Conservation (phyloP, 2,329 filamentous ascomycete genomes). For the Alternaria gaisen region DNA sequence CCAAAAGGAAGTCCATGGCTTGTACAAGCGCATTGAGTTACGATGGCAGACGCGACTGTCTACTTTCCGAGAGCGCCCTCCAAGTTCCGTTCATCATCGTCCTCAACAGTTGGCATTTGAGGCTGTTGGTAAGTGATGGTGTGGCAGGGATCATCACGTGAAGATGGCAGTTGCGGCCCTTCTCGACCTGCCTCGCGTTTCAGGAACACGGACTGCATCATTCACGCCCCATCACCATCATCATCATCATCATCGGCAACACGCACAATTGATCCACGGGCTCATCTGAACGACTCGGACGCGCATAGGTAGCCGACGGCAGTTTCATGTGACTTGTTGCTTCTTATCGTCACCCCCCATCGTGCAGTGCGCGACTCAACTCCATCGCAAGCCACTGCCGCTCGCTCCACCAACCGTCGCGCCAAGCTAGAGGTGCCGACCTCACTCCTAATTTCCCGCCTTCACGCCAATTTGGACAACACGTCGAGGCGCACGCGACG, state of each 20-base stretch:
- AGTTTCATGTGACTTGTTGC: constrained; percentile 9
- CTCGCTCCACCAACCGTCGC: constrained; percentile 37
- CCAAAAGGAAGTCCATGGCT: neutral
- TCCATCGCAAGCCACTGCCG: constrained; percentile 36
- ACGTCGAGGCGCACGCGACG: constrained; percentile 35
- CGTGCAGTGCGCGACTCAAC: constrained; percentile 25
- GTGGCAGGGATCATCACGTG: constrained; percentile 26
- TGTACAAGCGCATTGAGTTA: neutral
- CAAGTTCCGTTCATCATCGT: neutral
- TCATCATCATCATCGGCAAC: constrained; percentile 15
- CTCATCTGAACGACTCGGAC: constrained; percentile 6
- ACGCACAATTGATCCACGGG: constrained; percentile 7
- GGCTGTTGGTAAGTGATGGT: neutral
- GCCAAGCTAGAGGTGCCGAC: constrained; percentile 43
- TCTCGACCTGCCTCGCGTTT: constrained; percentile 23
- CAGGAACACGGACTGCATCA: constrained; percentile 14
- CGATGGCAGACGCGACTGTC: neutral
- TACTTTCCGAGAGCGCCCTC: neutral
- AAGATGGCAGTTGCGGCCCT: constrained; percentile 10
- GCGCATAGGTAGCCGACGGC: neutral
- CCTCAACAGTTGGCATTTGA: constrained; percentile 8
- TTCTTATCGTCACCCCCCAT: constrained; percentile 4
- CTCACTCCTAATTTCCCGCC: constrained; percentile 47
- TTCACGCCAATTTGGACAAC: constrained; percentile 33
- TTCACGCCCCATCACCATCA: neutral